Evolutionary conservation across 1,284 basidiomycete genomes (phyloP).

Genomic region (Ceratobasidium sp.): DNA sequence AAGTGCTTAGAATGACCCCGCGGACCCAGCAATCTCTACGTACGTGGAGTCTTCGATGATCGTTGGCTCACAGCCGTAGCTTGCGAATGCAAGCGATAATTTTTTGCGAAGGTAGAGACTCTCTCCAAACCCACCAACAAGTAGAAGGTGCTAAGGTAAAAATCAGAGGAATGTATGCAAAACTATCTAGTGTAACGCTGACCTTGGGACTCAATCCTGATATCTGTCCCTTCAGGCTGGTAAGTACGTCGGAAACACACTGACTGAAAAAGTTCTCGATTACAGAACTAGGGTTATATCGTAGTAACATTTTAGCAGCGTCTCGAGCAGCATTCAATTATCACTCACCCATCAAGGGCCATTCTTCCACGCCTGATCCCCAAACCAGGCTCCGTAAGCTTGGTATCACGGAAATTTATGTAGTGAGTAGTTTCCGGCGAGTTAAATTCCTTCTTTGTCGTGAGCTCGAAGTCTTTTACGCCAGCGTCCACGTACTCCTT

Average conservation of each 20-base stretch:
- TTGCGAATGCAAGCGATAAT: neutral
- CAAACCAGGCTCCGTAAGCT: neutral
- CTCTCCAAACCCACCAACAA: constrained; percentile 41
- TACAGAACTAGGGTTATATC: neutral
- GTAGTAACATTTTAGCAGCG: neutral
- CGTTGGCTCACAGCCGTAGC: no score
- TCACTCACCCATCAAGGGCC: neutral
- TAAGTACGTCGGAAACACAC: neutral
- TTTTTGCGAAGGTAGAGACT: constrained; percentile 23
- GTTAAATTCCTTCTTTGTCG: neutral
- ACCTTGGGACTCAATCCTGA: neutral
- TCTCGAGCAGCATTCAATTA: neutral
- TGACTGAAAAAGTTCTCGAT: constrained; percentile 19
- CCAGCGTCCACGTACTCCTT: neutral
- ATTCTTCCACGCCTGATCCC: constrained; percentile 17
- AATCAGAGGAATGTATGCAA: neutral
- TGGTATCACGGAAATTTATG: neutral
- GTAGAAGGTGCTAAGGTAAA: constrained; percentile 27
- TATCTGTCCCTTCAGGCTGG: constrained; percentile 7
- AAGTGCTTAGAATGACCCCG: no score
- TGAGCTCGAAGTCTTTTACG: neutral
- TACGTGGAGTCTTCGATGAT: no score
- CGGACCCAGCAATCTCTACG: no score
- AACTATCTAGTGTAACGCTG: neutral
- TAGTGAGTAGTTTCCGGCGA: neutral